phyloP scores from a whole-genome alignment of 2,329 filamentous ascomycete species.

The Macroventuria anomochaeta region DNA sequence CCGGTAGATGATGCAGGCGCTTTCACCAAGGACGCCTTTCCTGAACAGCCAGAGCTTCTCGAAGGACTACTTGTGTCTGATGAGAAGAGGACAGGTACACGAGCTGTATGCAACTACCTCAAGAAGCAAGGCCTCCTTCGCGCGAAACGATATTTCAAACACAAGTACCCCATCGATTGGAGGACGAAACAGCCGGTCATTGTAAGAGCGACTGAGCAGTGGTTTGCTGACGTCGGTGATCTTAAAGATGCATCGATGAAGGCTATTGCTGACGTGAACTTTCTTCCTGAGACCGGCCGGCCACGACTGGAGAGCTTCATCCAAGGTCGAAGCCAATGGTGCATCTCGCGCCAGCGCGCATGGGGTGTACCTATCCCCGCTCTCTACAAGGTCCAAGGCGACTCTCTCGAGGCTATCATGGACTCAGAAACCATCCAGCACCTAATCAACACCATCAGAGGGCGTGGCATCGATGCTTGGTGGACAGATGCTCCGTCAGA shows the following conservation, averaged over 20 bases:
- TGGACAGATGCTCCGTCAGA: slow-evolving; percentile 85
- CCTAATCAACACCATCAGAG: slow-evolving; percentile 78
- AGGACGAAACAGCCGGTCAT: slow-evolving; percentile 92
- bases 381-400: slow-evolving; percentile 72
- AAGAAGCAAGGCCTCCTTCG: slow-evolving; percentile 63
- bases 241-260: slow-evolving; percentile 78
- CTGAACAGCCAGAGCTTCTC: slow-evolving; percentile 70
- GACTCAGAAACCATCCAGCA: slow-evolving; percentile 80
- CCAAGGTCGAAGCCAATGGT: slow-evolving; percentile 91
- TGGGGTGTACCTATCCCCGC: slow-evolving; percentile 98
- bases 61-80: slow-evolving; percentile 74
- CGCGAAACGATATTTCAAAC: slow-evolving; percentile 72
- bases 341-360: slow-evolving; percentile 91
- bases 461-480: slow-evolving; percentile 89
- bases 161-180: slow-evolving; percentile 99
- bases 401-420: slow-evolving; percentile 72
- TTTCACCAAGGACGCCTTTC: slow-evolving; percentile 82
- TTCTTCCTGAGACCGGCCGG: slow-evolving; percentile 77
- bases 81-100: slow-evolving; percentile 61
- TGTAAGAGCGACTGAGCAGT: slow-evolving; percentile 90
- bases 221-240: slow-evolving; percentile 90
- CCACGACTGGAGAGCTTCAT: slow-evolving; percentile 84
- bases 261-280: slow-evolving; percentile 74
- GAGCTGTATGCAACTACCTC: slow-evolving; percentile 73
- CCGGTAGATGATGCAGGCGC: slow-evolving; percentile 82